Base-by-base conservation (phyloP, 768 basidiomycete genomes). In the Neoboletus brunneissimus region DNA sequence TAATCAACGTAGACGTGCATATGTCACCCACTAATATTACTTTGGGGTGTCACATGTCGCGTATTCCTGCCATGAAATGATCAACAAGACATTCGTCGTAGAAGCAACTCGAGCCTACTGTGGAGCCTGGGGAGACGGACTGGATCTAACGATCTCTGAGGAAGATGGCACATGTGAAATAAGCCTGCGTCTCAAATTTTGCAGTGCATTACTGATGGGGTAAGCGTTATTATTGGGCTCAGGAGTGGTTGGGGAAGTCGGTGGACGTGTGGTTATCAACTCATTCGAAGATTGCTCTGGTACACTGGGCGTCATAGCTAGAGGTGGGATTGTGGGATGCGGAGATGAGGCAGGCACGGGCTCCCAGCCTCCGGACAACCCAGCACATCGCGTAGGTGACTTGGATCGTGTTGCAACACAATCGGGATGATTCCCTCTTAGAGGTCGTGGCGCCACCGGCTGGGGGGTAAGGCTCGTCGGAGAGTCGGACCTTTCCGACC, bases 31-130 rank as follows among this genome's bases (percentile, higher is more conserved):
- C 80, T 67, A 45, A 82, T 81, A 53, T 73, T 72, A 53, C 67
- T 71, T 10, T 74, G 70, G 20, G 80, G 79, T 1, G 79, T 80
- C 32, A 77, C 71, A 15, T 60, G 60, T 48, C 61, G 68, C 15
- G 59, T 58, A 13, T 48, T 56, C 51, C 72, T 70, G 23, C 9
- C 18, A 43, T 18, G 8, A 32, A 37, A 32, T 23, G 10, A 20
- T 60, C 32, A 55, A 23, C 10, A 10, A 2, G 23, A 23, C 18
- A 29, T 32, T 5, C 27, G 18, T 53, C 23, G 1, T 11, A 38
- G 29, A 38, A 2, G 16, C 15, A 12, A 25, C 40, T 42, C 13
- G 8, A 37, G 32, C 68, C 15, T 59, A 70, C 67, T 65, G 68
- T 15, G 59, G 18, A 18, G 42, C 18, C 38, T 57, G 62, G 8